Conservation (phyloP, 2,329 filamentous ascomycete genomes). For the Fusarium udum region DNA sequence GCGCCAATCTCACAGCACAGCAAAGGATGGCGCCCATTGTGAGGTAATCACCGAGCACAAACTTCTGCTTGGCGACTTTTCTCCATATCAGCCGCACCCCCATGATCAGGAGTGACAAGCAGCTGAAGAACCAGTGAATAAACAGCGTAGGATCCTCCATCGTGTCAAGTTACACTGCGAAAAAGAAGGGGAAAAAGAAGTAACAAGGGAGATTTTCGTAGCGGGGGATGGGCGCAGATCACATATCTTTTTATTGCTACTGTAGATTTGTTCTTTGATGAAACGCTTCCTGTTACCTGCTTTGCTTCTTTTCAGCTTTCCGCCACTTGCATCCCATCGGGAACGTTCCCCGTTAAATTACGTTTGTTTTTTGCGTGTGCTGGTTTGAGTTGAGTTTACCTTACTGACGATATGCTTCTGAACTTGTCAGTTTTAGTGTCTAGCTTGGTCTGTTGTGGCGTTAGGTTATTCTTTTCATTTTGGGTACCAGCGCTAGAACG, state of each 20-base stretch:
- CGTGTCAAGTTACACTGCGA: neutral
- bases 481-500: neutral
- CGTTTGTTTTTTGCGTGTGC: neutral
- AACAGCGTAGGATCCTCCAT: slow-evolving; percentile 3
- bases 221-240: neutral
- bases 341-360: neutral
- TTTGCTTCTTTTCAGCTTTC: neutral
- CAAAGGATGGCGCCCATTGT: neutral
- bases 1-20: neutral
- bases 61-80: neutral
- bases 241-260: neutral
- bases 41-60: neutral
- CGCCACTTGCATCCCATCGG: neutral
- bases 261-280: neutral
- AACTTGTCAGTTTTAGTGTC: neutral
- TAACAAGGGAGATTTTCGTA: neutral
- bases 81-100: neutral
- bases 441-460: neutral
- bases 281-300: neutral
- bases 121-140: slow-evolving; percentile 4
- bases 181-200: neutral
- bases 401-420: neutral
- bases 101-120: neutral
- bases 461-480: neutral
- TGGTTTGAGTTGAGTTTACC: neutral